A percentile compares a stretch with the other conserved stretches of the same genome.
These are phyloP conservation scores for Stemphylium vesicarium DNA, from an alignment of 2,329 filamentous ascomycete species.

Conservation along the genomic window DNA sequence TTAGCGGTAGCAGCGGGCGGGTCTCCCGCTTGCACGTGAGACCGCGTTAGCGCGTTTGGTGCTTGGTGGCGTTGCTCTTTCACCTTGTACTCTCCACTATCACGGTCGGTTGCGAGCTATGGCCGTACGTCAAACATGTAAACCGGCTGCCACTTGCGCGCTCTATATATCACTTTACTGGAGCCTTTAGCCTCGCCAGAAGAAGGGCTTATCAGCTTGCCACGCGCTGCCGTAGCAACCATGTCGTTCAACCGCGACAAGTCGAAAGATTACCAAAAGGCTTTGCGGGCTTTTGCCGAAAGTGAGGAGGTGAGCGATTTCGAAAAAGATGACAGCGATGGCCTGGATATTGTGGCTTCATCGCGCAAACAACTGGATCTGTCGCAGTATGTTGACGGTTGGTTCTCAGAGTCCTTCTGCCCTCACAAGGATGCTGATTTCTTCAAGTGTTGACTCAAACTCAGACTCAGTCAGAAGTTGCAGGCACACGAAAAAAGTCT, in stretches of 20 bases:
- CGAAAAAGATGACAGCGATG: slow-evolving; percentile 46
- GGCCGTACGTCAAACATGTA: not conserved
- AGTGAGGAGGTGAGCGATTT: slow-evolving; percentile 33
- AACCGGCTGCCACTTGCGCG: not conserved
- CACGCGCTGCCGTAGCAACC: not conserved
- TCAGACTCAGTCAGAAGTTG: slow-evolving; percentile 31
- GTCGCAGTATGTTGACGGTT: slow-evolving; percentile 45
- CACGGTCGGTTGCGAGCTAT: not conserved
- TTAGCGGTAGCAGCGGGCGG: slow-evolving; percentile 4
- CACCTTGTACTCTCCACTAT: not conserved
- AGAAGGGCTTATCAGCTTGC: too few relatives aligned
- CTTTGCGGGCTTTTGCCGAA: slow-evolving; percentile 33
- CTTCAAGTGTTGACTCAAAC: slow-evolving; percentile 33
- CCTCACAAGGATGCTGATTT: slow-evolving; percentile 11
- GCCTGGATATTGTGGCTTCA: slow-evolving; percentile 51
- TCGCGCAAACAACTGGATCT: slow-evolving; percentile 42
- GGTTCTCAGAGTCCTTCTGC: not conserved
- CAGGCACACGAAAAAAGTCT: slow-evolving; percentile 6
- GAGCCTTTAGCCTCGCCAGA: too few relatives aligned
- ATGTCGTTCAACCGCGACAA: slow-evolving; percentile 28
- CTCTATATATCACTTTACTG: not conserved
- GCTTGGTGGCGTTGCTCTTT: not conserved
- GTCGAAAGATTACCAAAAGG: slow-evolving; percentile 22
- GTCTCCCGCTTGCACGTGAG: slow-evolving; percentile 38
- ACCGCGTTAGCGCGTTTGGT: slow-evolving; percentile 29